Base-by-base conservation (phyloP, 768 basidiomycete species). In the Mycena amicta region DNA sequence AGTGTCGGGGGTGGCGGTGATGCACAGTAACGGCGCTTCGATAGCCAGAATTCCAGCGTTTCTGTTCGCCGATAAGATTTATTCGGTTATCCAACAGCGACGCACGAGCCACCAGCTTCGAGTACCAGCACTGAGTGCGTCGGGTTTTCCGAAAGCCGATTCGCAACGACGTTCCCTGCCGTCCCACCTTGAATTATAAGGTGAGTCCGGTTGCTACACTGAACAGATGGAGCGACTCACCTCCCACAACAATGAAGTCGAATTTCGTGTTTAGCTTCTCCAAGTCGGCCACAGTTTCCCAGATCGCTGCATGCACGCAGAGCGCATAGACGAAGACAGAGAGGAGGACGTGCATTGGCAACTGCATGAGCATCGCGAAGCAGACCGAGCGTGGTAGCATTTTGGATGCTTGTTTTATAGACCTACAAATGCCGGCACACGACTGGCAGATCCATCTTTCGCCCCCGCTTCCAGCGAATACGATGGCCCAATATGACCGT, bases 241-340 rank as follows among this genome's bases (percentile, higher is more conserved):
- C 33, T 8, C 33, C 33, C 8, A 37, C 33, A 18, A 52, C 39
- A 26, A 57, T 57, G 26, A 52, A 58, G 20, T 58, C 52, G 23
- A 53, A 58, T n/a, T 15, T 25, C 49, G 15, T 26, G 26, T 30
- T 50, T 12, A 26, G 13, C 8, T 26, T 16, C 30, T 39, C 33
- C 56, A 49, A 29, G 55, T 50, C 55, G 45, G 23, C 55, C 28
- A 31, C 55, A 37, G 8, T 56, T 41, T 27, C 46, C 47, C 15
- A 12, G 73, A 11, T 62, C 61, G 8, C 29, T 55, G 51, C 70
- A n/a, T n/a, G n/a, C n/a, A n/a, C n/a, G n/a, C n/a, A n/a, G n/a
- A n/a, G n/a, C n/a, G n/a, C n/a, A n/a, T n/a, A n/a, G n/a, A n/a
- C n/a, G n/a, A n/a, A n/a, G n/a, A n/a, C n/a, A n/a, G n/a, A n/a